phyloP scores from a whole-genome alignment of 257 asterid species.

The Sherardia arvensis region DNA sequence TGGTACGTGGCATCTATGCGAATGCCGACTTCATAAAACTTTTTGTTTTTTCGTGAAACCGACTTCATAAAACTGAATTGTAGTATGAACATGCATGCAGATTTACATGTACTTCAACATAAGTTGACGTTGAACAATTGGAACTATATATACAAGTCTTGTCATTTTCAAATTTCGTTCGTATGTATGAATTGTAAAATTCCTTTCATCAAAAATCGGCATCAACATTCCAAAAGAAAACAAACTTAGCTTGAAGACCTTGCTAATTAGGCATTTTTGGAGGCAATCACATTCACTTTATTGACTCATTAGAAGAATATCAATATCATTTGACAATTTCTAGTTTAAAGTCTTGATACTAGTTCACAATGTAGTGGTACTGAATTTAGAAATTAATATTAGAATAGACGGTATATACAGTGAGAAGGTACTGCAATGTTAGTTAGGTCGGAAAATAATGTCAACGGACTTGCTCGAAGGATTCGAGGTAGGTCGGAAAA shows the following conservation, averaged over 20 bases:
- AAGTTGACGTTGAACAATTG: neutral
- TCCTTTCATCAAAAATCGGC: neutral
- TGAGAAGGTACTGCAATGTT: no score
- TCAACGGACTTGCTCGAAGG: no score
- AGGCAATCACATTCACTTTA: constrained; percentile 5
- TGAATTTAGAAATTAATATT: no score
- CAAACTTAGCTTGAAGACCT: neutral
- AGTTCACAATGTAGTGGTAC: neutral
- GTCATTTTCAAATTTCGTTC: neutral
- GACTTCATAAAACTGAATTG: neutral
- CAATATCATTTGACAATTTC: neutral
- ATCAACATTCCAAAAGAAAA: neutral
- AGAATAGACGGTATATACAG: no score
- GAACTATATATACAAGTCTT: neutral
- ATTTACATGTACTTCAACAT: neutral
- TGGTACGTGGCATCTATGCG: no score
- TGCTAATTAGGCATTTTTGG: neutral
- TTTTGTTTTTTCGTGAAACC: no score
- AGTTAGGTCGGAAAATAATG: no score
- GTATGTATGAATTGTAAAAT: neutral
- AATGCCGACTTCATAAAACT: neutral
- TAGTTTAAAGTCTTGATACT: constrained; percentile 2
- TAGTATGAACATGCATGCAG: neutral
- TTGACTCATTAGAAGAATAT: neutral
- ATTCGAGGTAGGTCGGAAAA: no score